These are phyloP conservation scores for Coix lacrymajobi DNA, from an alignment of 176 grass and related monocot genomes.

Conservation along the genomic window DNA sequence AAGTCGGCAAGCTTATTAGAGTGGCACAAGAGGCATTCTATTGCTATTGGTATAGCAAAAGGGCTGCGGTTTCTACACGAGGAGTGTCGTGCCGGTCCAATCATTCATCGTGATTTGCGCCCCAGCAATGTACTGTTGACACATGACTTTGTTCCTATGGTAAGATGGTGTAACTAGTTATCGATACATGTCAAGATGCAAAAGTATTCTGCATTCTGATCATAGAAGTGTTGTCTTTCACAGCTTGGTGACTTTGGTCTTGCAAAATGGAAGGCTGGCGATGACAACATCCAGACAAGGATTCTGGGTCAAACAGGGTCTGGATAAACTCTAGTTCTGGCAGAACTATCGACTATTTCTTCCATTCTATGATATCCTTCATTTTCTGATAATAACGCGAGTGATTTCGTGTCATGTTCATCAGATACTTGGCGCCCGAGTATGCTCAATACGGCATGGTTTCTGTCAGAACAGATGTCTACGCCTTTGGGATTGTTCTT, in stretches of 20 bases:
- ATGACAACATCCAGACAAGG: conserved; percentile 46
- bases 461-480: conserved; percentile 70
- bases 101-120: conserved; percentile 73
- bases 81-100: conserved; percentile 64
- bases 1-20: conserved; percentile 46
- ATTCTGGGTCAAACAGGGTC: conserved; percentile 62
- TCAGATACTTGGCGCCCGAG: conserved; percentile 60
- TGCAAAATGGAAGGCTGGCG: conserved; percentile 62
- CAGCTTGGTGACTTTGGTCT: conserved; percentile 74
- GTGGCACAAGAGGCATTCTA: conserved; percentile 66
- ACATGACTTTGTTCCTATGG: conserved; percentile 77
- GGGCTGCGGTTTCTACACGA: conserved; percentile 62
- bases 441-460: conserved; percentile 66
- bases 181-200: conserved; percentile 1
- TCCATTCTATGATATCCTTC: not conserved
- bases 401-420: not conserved
- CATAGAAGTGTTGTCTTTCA: not conserved
- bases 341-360: not conserved
- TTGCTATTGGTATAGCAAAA: conserved; percentile 72
- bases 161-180: conserved; percentile 19
- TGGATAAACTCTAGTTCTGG: not conserved
- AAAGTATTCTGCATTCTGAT: not conserved
- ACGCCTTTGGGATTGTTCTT: conserved; percentile 72
- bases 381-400: conserved; percentile 16
- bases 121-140: conserved; percentile 70